phyloP scores from a whole-genome alignment of 192 early-diverging fungal species.

The Dissophora globulifera region DNA sequence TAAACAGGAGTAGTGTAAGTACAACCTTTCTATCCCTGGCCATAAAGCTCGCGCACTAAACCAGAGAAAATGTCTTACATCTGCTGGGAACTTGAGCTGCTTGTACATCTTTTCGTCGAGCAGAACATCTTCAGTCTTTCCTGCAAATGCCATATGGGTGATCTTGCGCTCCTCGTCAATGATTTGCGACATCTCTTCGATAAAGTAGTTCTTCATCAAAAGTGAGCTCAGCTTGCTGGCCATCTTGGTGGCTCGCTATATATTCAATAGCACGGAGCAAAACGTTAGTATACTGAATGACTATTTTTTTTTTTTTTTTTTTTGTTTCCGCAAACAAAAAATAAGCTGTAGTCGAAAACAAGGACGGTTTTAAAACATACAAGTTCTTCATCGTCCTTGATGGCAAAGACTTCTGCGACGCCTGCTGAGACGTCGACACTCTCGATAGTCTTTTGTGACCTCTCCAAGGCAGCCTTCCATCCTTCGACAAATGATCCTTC shows the following conservation, averaged over 20 bases:
- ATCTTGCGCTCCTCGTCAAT: conserved; percentile 91
- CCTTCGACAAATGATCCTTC: conserved; percentile 81
- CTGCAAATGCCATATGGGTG: conserved; percentile 85
- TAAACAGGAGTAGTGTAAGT: neutral
- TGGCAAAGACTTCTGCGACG: conserved; percentile 76
- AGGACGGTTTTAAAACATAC: conserved; percentile 61
- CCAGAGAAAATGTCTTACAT: conserved; percentile 56
- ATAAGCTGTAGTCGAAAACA: too few species aligned
- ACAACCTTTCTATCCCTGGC: too few species aligned
- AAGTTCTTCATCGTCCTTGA: conserved; percentile 93
- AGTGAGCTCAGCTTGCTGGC: conserved; percentile 79
- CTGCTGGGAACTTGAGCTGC: conserved; percentile 72
- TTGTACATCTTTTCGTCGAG: conserved; percentile 74
- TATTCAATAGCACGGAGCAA: too few species aligned
- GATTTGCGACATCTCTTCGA: conserved; percentile 83
- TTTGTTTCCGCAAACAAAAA: too few species aligned
- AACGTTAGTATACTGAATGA: too few species aligned
- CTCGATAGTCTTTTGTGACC: conserved; percentile 63
- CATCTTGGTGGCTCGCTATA: conserved; percentile 72
- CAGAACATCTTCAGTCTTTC: conserved; percentile 75
- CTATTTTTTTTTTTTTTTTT: too few species aligned
- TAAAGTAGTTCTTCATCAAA: conserved; percentile 89
- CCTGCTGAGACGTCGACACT: conserved; percentile 77
- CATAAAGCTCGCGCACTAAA: too few species aligned
- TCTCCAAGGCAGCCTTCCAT: conserved; percentile 76